phyloP scores from a whole-genome alignment of 1,139 yeast genomes.

The Sugiyamaella grinbergsii region DNA sequence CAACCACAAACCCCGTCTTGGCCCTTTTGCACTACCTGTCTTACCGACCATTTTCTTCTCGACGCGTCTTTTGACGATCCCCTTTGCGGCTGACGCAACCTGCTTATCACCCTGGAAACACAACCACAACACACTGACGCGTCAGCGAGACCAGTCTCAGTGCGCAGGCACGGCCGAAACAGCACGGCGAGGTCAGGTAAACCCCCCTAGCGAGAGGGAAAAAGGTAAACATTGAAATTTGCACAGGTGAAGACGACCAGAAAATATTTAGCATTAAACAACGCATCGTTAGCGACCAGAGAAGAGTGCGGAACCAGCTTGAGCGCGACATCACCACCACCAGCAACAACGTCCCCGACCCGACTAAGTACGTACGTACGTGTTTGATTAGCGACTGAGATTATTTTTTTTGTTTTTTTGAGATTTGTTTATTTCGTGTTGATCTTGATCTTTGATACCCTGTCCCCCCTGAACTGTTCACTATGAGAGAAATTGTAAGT shows the following conservation, averaged over 20 bases:
- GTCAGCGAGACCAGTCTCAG: background rate
- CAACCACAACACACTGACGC: conserved; percentile 12
- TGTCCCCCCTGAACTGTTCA: background rate
- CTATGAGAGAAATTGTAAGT: conserved; percentile 18
- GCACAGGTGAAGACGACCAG: background rate
- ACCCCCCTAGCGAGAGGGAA: conserved; percentile 3
- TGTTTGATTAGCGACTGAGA: too few relatives aligned
- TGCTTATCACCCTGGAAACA: conserved; percentile 6
- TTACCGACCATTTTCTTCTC: too few relatives aligned
- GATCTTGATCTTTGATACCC: conserved; percentile 5
- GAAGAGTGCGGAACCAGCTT: background rate
- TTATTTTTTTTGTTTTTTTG: background rate
- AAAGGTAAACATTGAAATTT: conserved; percentile 17
- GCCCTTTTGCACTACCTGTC: too few relatives aligned
- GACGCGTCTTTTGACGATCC: too few relatives aligned
- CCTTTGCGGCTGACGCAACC: background rate
- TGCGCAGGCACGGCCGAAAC: background rate
- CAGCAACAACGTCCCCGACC: background rate
- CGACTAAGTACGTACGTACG: too few relatives aligned
- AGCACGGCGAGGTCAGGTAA: conserved; percentile 10
- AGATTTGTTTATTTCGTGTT: background rate
- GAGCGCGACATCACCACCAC: background rate
- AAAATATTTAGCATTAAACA: conserved; percentile 7
- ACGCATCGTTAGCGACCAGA: conserved; percentile 5
- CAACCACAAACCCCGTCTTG: too few relatives aligned